Percentiles rank a stretch among this genome's conserved stretches.
Evolutionary conservation across 2,329 filamentous ascomycete species (phyloP).

Genomic region (Talaromyces marneffei): DNA sequence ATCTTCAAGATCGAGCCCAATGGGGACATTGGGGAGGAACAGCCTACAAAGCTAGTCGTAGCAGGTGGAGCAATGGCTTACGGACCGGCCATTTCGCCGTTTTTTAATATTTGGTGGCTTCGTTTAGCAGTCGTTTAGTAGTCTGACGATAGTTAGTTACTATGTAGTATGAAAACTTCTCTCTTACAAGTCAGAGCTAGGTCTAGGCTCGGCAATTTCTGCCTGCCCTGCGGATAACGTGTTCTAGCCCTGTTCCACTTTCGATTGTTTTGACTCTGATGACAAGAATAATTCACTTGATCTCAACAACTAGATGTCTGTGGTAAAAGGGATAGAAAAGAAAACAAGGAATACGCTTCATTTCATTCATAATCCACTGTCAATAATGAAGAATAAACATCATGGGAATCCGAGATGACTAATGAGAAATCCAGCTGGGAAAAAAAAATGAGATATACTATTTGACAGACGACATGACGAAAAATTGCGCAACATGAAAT

Average conservation of each 20-base stretch:
- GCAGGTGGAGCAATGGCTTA: no score
- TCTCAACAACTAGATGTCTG: not conserved
- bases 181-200: not conserved
- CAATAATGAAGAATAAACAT: conserved; percentile 10
- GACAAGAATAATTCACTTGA: no score
- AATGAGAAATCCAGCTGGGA: not conserved
- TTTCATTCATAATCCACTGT: conserved; percentile 9
- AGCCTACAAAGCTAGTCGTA: not conserved
- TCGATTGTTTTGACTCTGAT: not conserved
- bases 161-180: no score
- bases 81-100: no score
- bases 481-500: not conserved
- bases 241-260: not conserved
- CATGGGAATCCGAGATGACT: conserved; percentile 10
- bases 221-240: not conserved
- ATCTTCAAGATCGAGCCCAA: not conserved
- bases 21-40: not conserved
- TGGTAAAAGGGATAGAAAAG: not conserved
- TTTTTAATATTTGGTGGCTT: no score
- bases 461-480: conserved; percentile 6
- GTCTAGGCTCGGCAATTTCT: conserved; percentile 1
- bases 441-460: conserved; percentile 4
- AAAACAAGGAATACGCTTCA: not conserved
- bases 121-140: not conserved
- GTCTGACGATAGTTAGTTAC: no score